phyloP scores from a whole-genome alignment of 768 basidiomycete species.

The Hericium coralloides region DNA sequence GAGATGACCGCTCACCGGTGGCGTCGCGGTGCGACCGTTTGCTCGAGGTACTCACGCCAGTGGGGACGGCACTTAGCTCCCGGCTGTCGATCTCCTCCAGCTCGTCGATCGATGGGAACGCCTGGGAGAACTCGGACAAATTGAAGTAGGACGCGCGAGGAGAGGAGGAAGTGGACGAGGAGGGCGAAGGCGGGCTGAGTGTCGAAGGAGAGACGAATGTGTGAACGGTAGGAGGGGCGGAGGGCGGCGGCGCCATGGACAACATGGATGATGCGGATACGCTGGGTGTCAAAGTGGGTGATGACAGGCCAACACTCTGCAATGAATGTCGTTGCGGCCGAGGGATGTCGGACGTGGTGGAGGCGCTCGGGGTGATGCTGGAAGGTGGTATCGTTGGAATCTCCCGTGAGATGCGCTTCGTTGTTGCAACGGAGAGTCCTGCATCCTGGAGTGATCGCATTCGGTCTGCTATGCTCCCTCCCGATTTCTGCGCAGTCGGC shows the following conservation, averaged over 20 bases:
- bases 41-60: slow-evolving; percentile 22
- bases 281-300: slow-evolving; percentile 16
- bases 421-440: slow-evolving; percentile 45
- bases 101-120: slow-evolving; percentile 76
- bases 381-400: slow-evolving; percentile 26
- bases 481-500: slow-evolving; percentile 25
- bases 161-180: slow-evolving; percentile 60
- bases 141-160: slow-evolving; percentile 34
- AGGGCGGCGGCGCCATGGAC: slow-evolving; percentile 16
- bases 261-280: slow-evolving; percentile 19
- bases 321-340: slow-evolving; percentile 14
- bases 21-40: slow-evolving; percentile 20
- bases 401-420: slow-evolving; percentile 54
- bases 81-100: slow-evolving; percentile 48
- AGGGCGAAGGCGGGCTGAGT: slow-evolving; percentile 70
- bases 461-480: slow-evolving; percentile 75
- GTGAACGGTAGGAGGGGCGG: slow-evolving; percentile 26
- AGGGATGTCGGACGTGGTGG: slow-evolving; percentile 24
- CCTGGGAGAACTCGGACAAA: slow-evolving; percentile 49
- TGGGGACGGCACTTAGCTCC: slow-evolving; percentile 41
- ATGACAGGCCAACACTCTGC: slow-evolving; percentile 10
- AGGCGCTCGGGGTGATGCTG: slow-evolving; percentile 9
- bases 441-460: slow-evolving; percentile 65
- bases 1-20: slow-evolving; percentile 3
- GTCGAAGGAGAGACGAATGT: slow-evolving; percentile 61